Percentiles rank a stretch among this genome's conserved stretches.
Conservation (phyloP, 176 grass and related monocot species). For the Hsuehochloa calcarea region DNA sequence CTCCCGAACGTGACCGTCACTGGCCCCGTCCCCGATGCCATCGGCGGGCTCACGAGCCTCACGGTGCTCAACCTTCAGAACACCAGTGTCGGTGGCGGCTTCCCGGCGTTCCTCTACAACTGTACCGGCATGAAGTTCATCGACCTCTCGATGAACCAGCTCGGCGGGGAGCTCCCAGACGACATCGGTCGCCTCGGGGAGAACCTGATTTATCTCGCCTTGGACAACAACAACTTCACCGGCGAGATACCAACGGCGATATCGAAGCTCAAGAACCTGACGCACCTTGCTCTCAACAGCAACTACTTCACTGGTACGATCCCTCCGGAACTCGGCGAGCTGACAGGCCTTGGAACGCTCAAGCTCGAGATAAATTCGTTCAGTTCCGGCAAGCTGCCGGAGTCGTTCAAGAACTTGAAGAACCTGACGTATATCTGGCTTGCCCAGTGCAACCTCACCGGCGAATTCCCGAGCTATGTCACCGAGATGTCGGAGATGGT, state of each 20-base stretch:
- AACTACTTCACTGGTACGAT: slow-evolving; percentile 58
- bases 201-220: slow-evolving; percentile 22
- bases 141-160: slow-evolving; percentile 31
- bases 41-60: slow-evolving; percentile 56
- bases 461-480: slow-evolving; percentile 50
- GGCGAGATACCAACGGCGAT: slow-evolving; percentile 21
- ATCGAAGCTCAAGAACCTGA: slow-evolving; percentile 35
- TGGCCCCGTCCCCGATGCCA: slow-evolving; percentile 37
- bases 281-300: slow-evolving; percentile 26
- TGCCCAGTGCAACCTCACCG: slow-evolving; percentile 31
- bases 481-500: slow-evolving; percentile 24
- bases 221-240: slow-evolving; percentile 30
- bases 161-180: slow-evolving; percentile 48
- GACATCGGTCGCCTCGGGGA: slow-evolving; percentile 36
- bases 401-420: slow-evolving; percentile 53
- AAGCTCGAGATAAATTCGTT: slow-evolving; percentile 51
- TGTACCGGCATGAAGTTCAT: slow-evolving; percentile 34
- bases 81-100: slow-evolving; percentile 54
- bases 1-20: slow-evolving; percentile 31
- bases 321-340: slow-evolving; percentile 48
- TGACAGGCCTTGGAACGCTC: slow-evolving; percentile 42
- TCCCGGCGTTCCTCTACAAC: slow-evolving; percentile 59
- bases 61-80: slow-evolving; percentile 43
- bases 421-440: slow-evolving; percentile 45
- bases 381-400: slow-evolving; percentile 31